phyloP scores from a whole-genome alignment of 106 monocot genomes.

The Posidonia australis region DNA sequence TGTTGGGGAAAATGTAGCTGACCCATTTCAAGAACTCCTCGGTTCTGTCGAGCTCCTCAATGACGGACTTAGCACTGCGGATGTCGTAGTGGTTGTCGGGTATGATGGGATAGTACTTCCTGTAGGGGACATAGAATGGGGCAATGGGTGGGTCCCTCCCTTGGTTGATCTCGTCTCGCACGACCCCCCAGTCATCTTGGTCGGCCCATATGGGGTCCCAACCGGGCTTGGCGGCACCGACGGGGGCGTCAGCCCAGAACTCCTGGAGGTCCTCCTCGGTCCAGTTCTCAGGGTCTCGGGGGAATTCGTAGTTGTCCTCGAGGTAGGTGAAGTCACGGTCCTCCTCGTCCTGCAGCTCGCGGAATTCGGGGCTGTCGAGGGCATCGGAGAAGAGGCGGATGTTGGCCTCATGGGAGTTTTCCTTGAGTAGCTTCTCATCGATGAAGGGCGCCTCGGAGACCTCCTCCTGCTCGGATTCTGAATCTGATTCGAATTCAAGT shows the following conservation, averaged over 20 bases:
- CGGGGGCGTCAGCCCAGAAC: constrained; percentile 70
- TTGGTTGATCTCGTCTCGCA: constrained; percentile 23
- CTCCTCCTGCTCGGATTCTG: constrained; percentile 8
- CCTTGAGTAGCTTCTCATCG: too few relatives aligned
- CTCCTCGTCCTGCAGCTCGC: constrained; percentile 28
- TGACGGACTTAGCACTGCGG: constrained; percentile 49
- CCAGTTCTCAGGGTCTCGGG: constrained; percentile 67
- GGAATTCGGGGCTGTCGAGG: constrained; percentile 28
- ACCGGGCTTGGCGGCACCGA: constrained; percentile 34
- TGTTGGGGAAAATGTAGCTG: constrained; percentile 63
- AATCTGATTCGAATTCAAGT: not conserved
- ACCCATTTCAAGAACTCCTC: constrained; percentile 84
- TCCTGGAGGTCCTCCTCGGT: constrained; percentile 64
- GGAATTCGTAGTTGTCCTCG: constrained; percentile 76
- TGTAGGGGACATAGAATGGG: constrained; percentile 65
- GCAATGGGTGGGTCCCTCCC: constrained; percentile 46
- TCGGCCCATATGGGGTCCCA: constrained; percentile 72
- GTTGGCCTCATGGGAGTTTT: constrained; percentile 46
- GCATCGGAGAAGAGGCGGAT: constrained; percentile 33
- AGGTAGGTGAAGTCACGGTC: constrained; percentile 21
- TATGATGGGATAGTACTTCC: constrained; percentile 49
- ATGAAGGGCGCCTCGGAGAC: too few relatives aligned
- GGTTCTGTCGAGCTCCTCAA: constrained; percentile 81
- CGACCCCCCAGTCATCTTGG: constrained; percentile 58
- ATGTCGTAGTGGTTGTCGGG: constrained; percentile 71